Conservation (phyloP, 345 rosid genomes). For the Physaria fendleri region DNA sequence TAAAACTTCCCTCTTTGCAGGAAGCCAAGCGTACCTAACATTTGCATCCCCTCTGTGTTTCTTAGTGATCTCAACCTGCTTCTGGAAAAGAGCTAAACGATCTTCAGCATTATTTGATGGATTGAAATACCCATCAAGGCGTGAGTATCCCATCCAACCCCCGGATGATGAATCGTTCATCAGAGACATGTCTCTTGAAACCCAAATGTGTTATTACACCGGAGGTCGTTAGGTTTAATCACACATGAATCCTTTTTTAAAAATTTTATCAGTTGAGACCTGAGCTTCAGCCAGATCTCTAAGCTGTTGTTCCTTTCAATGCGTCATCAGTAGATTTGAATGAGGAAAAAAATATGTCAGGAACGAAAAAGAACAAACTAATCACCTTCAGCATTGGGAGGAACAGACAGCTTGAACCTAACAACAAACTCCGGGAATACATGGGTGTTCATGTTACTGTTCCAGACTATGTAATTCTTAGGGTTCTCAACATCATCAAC, state of each 20-base stretch:
- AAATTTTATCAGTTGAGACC: constrained; percentile 23
- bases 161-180: constrained; percentile 32
- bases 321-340: constrained; percentile 32
- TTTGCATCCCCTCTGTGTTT: constrained; percentile 77
- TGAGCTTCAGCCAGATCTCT: constrained; percentile 34
- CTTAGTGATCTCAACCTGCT: constrained; percentile 63
- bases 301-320: constrained; percentile 36
- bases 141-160: constrained; percentile 42
- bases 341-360: not conserved
- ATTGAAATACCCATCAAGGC: constrained; percentile 27
- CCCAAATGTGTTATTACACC: constrained; percentile 34
- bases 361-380: constrained; percentile 19
- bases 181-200: constrained; percentile 35
- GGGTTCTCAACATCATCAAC: constrained; percentile 74
- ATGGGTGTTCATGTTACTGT: constrained; percentile 78
- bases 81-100: constrained; percentile 68
- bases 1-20: constrained; percentile 46
- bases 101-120: no score
- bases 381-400: constrained; percentile 63
- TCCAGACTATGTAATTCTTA: constrained; percentile 58
- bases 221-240: constrained; percentile 34
- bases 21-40: constrained; percentile 86
- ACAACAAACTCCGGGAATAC: constrained; percentile 79
- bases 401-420: constrained; percentile 66
- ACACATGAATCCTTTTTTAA: constrained; percentile 26